A percentile compares a stretch with the other conserved stretches of the same genome.
Evolutionary conservation across 2,329 filamentous ascomycete genomes (phyloP).

Genomic region (Lecanosticta acicola): DNA sequence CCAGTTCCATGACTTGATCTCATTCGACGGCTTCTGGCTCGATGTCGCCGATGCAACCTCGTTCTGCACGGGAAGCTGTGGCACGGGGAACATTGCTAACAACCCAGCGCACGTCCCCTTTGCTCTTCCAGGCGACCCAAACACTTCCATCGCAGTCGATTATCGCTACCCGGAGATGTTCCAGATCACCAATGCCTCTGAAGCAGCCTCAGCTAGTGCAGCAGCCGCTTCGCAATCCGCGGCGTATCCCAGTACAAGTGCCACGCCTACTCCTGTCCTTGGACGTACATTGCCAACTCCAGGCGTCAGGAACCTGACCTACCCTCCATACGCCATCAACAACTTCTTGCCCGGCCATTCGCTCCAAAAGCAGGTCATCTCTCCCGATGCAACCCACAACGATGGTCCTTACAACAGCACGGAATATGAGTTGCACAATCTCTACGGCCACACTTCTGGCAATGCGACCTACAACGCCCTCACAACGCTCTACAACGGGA

Average conservation of each 20-base stretch:
- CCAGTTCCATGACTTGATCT: constrained; percentile 17
- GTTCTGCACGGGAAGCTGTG: constrained; percentile 26
- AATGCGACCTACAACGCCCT: constrained; percentile 28
- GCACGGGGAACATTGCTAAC: constrained; percentile 12
- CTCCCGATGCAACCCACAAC: constrained; percentile 26
- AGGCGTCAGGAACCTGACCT: constrained; percentile 21
- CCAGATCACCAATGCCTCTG: constrained; percentile 25
- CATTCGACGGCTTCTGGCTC: constrained; percentile 28
- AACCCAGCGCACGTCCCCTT: constrained; percentile 24
- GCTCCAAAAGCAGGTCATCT: constrained; percentile 21
- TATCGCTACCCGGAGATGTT: constrained; percentile 26
- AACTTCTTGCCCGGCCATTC: constrained; percentile 23
- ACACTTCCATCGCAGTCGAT: constrained; percentile 13
- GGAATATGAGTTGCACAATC: constrained; percentile 29
- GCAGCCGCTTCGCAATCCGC: constrained; percentile 17
- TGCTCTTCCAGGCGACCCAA: constrained; percentile 16
- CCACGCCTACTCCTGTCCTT: constrained; percentile 15
- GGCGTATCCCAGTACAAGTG: constrained; percentile 13
- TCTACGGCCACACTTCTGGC: constrained; percentile 24
- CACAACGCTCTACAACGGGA: constrained; percentile 20
- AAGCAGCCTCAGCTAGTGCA: constrained; percentile 23
- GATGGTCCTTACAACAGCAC: constrained; percentile 20
- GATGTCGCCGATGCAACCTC: constrained; percentile 22
- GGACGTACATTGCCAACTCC: constrained; percentile 20
- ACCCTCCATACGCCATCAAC: constrained; percentile 24